Evolutionary conservation across 345 rosid genomes (phyloP).

Genomic region (Salix udensis): DNA sequence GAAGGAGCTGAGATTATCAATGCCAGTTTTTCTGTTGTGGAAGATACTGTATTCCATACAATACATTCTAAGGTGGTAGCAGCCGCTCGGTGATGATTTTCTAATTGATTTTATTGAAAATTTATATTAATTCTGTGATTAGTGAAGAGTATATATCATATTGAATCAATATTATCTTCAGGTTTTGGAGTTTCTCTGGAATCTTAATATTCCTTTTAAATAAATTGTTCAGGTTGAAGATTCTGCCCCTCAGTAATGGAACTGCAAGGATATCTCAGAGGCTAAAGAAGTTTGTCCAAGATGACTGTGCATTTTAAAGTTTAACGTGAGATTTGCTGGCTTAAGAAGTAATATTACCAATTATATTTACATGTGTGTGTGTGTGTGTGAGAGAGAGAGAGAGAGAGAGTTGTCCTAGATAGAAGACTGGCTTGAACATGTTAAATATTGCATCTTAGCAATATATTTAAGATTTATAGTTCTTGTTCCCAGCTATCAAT

Average conservation of each 20-base stretch:
- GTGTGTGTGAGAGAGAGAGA: background rate
- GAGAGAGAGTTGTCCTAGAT: background rate
- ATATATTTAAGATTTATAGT: background rate
- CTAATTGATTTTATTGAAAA: background rate
- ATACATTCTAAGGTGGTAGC: constrained; percentile 37
- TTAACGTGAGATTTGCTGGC: background rate
- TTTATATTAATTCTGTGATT: background rate
- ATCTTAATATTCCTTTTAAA: background rate
- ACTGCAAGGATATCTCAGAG: constrained; percentile 41
- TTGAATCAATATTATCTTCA: background rate
- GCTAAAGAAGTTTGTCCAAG: constrained; percentile 30
- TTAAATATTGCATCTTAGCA: background rate
- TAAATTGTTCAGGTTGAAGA: constrained; percentile 33
- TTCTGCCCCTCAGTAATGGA: constrained; percentile 8
- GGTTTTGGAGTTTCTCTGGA: background rate
- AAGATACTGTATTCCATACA: constrained; percentile 38
- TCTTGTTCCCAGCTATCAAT: background rate
- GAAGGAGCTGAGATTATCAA: constrained; percentile 43
- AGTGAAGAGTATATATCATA: background rate
- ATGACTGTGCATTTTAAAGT: constrained; percentile 9
- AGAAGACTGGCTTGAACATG: background rate
- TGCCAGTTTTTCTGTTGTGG: constrained; percentile 36
- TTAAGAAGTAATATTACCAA: too few species aligned
- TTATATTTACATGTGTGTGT: background rate
- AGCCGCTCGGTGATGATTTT: too few species aligned